Conservation (phyloP, 495 filamentous ascomycete species). For the Mycothermus thermophilus region DNA sequence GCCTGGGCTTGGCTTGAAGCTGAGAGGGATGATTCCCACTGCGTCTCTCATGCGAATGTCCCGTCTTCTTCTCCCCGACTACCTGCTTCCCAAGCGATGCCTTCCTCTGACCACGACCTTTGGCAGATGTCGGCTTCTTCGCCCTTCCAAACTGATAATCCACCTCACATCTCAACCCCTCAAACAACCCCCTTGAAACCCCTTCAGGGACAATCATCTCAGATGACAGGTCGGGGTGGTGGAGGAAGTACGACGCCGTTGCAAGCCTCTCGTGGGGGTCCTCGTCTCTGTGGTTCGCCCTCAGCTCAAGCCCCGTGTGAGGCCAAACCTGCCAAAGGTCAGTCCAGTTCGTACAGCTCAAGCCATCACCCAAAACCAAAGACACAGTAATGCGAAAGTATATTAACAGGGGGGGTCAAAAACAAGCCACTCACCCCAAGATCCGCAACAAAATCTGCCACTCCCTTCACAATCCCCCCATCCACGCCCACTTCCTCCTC, state of each 20-base stretch:
- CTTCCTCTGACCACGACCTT: neutral
- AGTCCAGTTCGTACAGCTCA: too few species aligned
- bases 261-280: neutral
- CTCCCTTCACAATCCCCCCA: too few species aligned
- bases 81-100: constrained; percentile 3
- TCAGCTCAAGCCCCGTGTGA: constrained; percentile 15
- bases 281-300: constrained; percentile 4
- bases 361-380: neutral
- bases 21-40: neutral
- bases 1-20: constrained; percentile 1
- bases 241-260: constrained; percentile 13
- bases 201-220: constrained; percentile 11
- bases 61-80: too few species aligned
- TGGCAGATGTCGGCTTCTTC: neutral
- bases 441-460: too few species aligned
- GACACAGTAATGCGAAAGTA: neutral
- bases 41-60: neutral
- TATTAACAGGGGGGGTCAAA: neutral
- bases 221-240: constrained; percentile 17
- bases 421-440: neutral
- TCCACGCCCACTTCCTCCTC: too few species aligned
- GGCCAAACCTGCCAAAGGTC: constrained; percentile 21
- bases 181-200: constrained; percentile 18
- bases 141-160: constrained; percentile 2
- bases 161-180: constrained; percentile 17